Percentiles rank a stretch among this genome's conserved stretches.
phyloP scores from a whole-genome alignment of 208 protist species.

The Acanthamoeba quina region DNA sequence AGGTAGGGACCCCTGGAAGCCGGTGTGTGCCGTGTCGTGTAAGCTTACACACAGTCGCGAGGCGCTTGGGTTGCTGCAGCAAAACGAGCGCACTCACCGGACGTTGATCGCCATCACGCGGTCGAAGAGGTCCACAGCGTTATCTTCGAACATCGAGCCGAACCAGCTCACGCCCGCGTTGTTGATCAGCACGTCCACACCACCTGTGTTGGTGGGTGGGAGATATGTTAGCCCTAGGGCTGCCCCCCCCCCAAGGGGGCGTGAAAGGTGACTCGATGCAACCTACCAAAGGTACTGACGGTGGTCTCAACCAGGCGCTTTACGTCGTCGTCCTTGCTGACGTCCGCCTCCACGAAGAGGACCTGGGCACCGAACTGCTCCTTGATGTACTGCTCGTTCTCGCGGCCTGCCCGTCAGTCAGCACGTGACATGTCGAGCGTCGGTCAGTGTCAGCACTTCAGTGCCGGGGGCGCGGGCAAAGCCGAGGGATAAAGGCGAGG shows the following conservation, averaged over 20 bases:
- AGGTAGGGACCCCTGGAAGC: constrained; percentile 3
- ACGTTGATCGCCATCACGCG: constrained; percentile 60
- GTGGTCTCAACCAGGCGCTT: constrained; percentile 36
- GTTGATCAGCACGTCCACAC: constrained; percentile 62
- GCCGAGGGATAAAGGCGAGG: background rate
- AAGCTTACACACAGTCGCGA: background rate
- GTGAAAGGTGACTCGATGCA: background rate
- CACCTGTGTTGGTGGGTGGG: background rate
- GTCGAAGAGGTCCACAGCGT: constrained; percentile 30
- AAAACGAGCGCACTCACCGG: background rate
- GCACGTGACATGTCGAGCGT: no score
- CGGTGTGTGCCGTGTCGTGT: background rate
- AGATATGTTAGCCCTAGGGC: background rate
- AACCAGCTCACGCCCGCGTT: constrained; percentile 62
- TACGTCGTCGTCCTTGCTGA: constrained; percentile 47
- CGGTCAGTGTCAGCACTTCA: background rate
- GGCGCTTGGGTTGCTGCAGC: no score
- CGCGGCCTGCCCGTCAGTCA: background rate
- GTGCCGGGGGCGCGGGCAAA: background rate
- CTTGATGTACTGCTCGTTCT: constrained; percentile 51
- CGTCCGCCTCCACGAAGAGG: constrained; percentile 56
- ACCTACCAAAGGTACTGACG: constrained; percentile 1
- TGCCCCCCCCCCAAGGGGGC: background rate
- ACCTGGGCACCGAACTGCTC: constrained; percentile 18
- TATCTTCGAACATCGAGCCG: constrained; percentile 34